These are phyloP conservation scores for Pichia sp. DNA, from an alignment of 1,139 yeast species.

Conservation along the genomic window DNA sequence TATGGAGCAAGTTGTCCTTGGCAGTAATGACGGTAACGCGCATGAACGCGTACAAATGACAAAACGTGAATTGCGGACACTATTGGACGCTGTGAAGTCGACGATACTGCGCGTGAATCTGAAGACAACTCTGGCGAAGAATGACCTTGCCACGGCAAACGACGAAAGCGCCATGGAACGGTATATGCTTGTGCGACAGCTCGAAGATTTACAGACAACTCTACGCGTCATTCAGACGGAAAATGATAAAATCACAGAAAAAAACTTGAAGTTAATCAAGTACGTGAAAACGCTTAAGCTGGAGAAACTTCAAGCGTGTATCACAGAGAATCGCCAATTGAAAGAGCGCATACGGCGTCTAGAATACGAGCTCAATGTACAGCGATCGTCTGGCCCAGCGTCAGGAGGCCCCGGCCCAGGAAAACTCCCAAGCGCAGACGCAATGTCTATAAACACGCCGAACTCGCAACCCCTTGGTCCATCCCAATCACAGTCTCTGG, in stretches of 20 bases:
- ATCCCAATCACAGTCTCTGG: background rate
- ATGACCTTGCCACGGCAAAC: constrained; percentile 20
- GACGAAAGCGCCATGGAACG: constrained; percentile 25
- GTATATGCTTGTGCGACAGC: constrained; percentile 19
- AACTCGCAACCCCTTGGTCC: background rate
- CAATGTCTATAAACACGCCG: too few relatives aligned
- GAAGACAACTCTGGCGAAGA: constrained; percentile 23
- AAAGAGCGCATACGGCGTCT: constrained; percentile 15
- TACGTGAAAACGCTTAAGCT: constrained; percentile 24
- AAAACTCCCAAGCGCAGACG: too few relatives aligned
- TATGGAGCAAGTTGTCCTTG: too few relatives aligned
- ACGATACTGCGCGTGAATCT: constrained; percentile 24
- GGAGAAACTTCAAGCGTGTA: constrained; percentile 21
- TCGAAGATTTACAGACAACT: constrained; percentile 22
- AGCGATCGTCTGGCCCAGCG: too few relatives aligned
- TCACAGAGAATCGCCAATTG: constrained; percentile 22
- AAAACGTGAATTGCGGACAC: constrained; percentile 4
- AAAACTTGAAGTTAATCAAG: constrained; percentile 26
- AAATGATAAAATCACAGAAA: constrained; percentile 23
- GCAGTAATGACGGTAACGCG: background rate
- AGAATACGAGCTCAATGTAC: too few relatives aligned
- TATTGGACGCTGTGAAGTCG: constrained; percentile 14
- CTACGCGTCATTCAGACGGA: constrained; percentile 21
- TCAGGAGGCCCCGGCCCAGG: too few relatives aligned
- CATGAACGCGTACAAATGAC: background rate